These are phyloP conservation scores for Spiraea crenata DNA, from an alignment of 331 rosid genomes.

Conservation along the genomic window DNA sequence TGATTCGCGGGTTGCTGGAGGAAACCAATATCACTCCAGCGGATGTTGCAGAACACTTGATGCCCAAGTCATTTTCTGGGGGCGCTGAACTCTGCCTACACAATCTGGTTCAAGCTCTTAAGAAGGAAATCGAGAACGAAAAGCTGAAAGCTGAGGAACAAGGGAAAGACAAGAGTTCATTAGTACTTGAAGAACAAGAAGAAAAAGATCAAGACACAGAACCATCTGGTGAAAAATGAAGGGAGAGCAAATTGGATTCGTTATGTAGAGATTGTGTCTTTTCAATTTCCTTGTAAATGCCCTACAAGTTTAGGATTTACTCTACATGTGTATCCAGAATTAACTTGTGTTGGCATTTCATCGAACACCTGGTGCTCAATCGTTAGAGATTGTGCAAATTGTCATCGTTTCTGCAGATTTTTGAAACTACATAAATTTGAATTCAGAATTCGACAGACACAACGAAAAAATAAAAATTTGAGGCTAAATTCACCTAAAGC, in stretches of 20 bases:
- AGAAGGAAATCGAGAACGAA: constrained; percentile 37
- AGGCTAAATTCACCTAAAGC: background rate
- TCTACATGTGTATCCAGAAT: background rate
- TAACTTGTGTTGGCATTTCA: background rate
- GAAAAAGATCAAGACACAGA: constrained; percentile 12
- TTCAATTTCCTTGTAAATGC: background rate
- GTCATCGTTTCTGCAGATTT: background rate
- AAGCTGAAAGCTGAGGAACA: constrained; percentile 32
- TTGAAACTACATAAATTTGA: background rate
- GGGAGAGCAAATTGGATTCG: background rate
- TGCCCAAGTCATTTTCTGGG: constrained; percentile 54
- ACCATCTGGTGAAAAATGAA: background rate
- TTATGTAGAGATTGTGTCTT: background rate
- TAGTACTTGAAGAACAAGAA: background rate
- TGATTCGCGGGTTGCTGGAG: background rate
- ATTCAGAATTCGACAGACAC: background rate
- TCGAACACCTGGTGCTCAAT: background rate
- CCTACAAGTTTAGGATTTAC: background rate
- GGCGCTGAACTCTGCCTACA: constrained; percentile 36
- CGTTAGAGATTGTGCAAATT: background rate
- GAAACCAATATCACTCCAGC: constrained; percentile 43
- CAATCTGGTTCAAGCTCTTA: constrained; percentile 54
- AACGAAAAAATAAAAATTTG: background rate
- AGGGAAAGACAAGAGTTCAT: constrained; percentile 16
- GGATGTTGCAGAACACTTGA: constrained; percentile 81